Base-by-base conservation (phyloP, 2,329 filamentous ascomycete species). In the Aspergillus pseudoglaucus region DNA sequence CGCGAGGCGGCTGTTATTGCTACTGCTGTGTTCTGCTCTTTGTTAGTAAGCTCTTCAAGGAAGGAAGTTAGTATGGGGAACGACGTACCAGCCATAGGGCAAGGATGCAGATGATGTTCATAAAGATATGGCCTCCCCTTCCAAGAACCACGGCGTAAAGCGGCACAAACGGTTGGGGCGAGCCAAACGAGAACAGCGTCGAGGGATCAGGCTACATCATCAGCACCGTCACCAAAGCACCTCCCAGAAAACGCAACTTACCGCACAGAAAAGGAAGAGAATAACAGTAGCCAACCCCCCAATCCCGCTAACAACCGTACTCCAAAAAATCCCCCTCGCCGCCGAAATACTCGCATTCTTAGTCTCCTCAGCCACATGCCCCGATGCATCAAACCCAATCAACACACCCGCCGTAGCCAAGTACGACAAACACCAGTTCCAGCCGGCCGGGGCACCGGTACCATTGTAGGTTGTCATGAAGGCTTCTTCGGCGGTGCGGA, bases 341-440 rank as follows among this genome's bases (percentile, higher is more conserved):
- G 80, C 78, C n/a, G 75, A 56, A 3, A 59, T 38, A 14, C 53
- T 55, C 1, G 57, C 79, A 51, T 82, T 78, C 60, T 80, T 79
- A 1, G 80, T 83, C 58, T 82, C 80, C 53, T 83, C 80, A 0
- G 78, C 78, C 23, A 83, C 77, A 53, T 82, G 79, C 2, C 80
- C 80, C 1, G 76, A 79, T 0, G 80, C 80, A 60, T 83, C 80
- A 46, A 81, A 82, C 1, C 80, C 80, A 45, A 83, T 81, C 47
- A 83, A 57, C 37, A 82, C 75, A 37, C 79, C 80, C 6, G 79
- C 79, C 1, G 80, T 82, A 1, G 79, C 79, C 22, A 80, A 74
- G 59, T 79, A 83, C 3, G 77, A 80, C 3, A 83, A 70, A 63
- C 79, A 81, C 80, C 79, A 82, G 57, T 83, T 82, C 79, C 80